phyloP scores from a whole-genome alignment of 169 alveolate species.

The Plasmodium chabaudi region DNA sequence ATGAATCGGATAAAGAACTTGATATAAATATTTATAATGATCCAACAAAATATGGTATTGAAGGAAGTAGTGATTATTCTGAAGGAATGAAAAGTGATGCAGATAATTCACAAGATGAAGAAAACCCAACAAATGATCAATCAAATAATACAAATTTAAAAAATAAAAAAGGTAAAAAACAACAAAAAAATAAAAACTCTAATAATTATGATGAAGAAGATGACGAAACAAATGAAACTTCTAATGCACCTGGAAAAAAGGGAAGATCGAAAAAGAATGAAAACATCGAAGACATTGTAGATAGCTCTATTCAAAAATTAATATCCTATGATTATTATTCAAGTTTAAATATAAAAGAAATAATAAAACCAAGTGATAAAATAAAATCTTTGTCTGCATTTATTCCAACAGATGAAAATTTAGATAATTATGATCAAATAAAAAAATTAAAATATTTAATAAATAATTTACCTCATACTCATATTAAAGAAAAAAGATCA shows the following conservation, averaged over 20 bases:
- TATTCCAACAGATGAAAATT: conserved; percentile 61
- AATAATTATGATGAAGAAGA: conserved; percentile 1
- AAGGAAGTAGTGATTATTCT: conserved; percentile 74
- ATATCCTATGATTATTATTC: conserved; percentile 70
- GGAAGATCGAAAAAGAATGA: not conserved
- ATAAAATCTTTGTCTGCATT: conserved; percentile 50
- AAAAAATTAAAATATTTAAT: conserved; percentile 57
- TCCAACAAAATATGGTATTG: conserved; percentile 63
- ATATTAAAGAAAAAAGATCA: conserved; percentile 61
- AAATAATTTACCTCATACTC: conserved; percentile 58
- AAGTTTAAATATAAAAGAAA: conserved; percentile 56
- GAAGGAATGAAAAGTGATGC: conserved; percentile 56
- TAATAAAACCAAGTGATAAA: conserved; percentile 54
- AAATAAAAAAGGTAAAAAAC: not conserved
- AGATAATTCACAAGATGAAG: conserved; percentile 63
- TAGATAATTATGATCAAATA: conserved; percentile 47
- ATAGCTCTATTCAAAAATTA: conserved; percentile 43
- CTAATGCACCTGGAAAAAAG: no score
- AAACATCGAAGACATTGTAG: conserved; percentile 57
- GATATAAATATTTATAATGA: conserved; percentile 59
- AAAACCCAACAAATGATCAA: not conserved
- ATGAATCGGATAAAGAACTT: conserved; percentile 37
- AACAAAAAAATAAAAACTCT: conserved; percentile 35
- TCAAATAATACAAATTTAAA: not conserved
- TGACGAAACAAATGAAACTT: not conserved